These are phyloP conservation scores for Pyrenophora tritici-repentis DNA, from an alignment of 2,329 filamentous ascomycete genomes.

Conservation along the genomic window DNA sequence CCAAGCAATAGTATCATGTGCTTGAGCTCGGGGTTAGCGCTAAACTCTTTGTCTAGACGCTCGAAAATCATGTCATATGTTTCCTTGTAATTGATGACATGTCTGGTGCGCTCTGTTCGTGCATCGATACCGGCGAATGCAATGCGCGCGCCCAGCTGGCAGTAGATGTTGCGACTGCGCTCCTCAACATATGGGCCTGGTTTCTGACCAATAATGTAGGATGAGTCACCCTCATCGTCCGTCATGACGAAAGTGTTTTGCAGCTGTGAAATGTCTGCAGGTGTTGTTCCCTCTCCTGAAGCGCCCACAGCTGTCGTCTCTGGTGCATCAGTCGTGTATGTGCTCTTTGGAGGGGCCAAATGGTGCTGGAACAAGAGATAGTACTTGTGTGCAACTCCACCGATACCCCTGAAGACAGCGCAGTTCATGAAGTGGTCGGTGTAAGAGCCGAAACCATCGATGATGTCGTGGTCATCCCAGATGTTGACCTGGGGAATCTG, in stretches of 20 bases:
- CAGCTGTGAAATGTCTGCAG: slow-evolving; percentile 71
- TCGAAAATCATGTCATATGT: slow-evolving; percentile 66
- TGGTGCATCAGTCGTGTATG: slow-evolving; percentile 77
- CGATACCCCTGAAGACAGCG: slow-evolving; percentile 68
- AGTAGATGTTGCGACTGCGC: slow-evolving; percentile 64
- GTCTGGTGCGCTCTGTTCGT: slow-evolving; percentile 77
- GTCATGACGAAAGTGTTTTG: slow-evolving; percentile 73
- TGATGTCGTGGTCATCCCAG: slow-evolving; percentile 70
- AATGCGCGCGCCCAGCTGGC: slow-evolving; percentile 68
- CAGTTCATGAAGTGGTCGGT: slow-evolving; percentile 71
- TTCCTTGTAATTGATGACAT: slow-evolving; percentile 85
- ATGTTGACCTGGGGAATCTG: slow-evolving; percentile 68
- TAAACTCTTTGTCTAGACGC: slow-evolving; percentile 59
- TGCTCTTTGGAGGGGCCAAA: slow-evolving; percentile 79
- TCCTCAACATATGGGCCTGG: slow-evolving; percentile 72
- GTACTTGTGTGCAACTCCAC: slow-evolving; percentile 63
- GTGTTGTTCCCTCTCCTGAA: slow-evolving; percentile 61
- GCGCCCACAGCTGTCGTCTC: slow-evolving; percentile 55
- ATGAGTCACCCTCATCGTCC: slow-evolving; percentile 63
- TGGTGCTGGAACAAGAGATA: slow-evolving; percentile 75
- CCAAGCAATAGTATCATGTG: slow-evolving; percentile 68
- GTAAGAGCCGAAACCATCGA: slow-evolving; percentile 69
- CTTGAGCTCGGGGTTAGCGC: slow-evolving; percentile 61
- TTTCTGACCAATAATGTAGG: slow-evolving; percentile 77
- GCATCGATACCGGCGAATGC: slow-evolving; percentile 66